phyloP scores from a whole-genome alignment of 148 eudicot species.

The Tetragonia tetragonoides region DNA sequence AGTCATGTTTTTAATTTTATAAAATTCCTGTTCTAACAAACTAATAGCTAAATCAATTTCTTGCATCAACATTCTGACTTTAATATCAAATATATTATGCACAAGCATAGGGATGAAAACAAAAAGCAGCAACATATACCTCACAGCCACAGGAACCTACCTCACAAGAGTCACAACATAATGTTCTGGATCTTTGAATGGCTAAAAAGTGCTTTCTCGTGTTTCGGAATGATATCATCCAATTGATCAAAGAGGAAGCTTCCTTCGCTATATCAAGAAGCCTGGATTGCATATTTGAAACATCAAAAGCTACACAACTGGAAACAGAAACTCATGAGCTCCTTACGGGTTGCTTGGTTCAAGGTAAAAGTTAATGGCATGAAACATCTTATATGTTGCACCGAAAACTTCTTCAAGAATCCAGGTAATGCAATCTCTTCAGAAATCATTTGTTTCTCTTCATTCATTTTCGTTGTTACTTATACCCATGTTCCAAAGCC shows the following conservation, averaged over 20 bases:
- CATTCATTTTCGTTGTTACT: too few species aligned
- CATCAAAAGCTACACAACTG: neutral
- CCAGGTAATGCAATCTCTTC: too few species aligned
- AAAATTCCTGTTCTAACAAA: neutral
- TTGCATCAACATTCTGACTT: neutral
- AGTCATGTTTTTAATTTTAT: too few species aligned
- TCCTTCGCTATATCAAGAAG: too few species aligned
- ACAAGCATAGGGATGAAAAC: neutral
- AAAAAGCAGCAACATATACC: conserved; percentile 38
- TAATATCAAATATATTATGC: conserved; percentile 1
- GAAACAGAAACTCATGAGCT: neutral
- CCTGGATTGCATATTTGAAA: too few species aligned
- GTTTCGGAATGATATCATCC: conserved; percentile 45
- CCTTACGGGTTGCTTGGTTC: too few species aligned
- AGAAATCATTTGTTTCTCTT: too few species aligned
- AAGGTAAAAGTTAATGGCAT: too few species aligned
- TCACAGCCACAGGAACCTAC: conserved; percentile 52
- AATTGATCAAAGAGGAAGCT: conserved; percentile 27
- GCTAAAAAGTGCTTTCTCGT: conserved; percentile 37
- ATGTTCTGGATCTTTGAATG: conserved; percentile 39
- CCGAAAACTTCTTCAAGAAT: too few species aligned
- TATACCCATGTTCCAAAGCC: too few species aligned
- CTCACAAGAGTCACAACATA: conserved; percentile 55
- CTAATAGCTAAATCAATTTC: neutral
- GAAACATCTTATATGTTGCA: too few species aligned